A percentile compares a stretch with the other conserved stretches of the same genome.
These are phyloP conservation scores for Hortaea werneckii DNA, from an alignment of 2,329 filamentous ascomycete species.

Conservation along the genomic window DNA sequence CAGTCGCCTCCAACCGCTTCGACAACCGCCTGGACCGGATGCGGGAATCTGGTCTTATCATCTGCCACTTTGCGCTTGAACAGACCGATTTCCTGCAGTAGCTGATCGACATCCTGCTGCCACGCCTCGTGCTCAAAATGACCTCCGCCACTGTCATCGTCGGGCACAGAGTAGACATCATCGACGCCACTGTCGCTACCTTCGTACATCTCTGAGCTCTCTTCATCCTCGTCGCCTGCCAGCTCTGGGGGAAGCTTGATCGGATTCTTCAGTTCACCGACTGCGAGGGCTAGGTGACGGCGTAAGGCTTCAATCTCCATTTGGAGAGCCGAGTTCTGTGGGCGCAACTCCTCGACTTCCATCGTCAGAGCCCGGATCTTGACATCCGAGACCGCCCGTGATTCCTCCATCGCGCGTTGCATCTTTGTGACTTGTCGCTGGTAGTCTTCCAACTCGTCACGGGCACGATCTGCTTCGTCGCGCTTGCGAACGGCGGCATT, in stretches of 20 bases:
- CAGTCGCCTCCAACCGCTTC: not conserved
- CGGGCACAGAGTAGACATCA: conserved; percentile 32
- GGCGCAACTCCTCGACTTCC: conserved; percentile 40
- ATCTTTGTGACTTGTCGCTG: conserved; percentile 80
- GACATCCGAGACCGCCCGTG: conserved; percentile 76
- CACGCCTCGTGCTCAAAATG: conserved; percentile 33
- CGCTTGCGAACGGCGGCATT: conserved; percentile 54
- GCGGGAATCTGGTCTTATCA: conserved; percentile 57
- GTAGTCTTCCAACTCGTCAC: conserved; percentile 86
- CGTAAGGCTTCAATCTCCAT: conserved; percentile 75
- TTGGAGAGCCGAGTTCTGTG: conserved; percentile 47
- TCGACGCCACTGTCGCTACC: conserved; percentile 48
- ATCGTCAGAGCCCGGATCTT: conserved; percentile 74
- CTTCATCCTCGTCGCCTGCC: conserved; percentile 22
- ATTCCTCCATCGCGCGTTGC: conserved; percentile 95
- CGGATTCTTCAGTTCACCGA: conserved; percentile 81
- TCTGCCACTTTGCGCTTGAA: conserved; percentile 81
- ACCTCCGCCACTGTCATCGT: conserved; percentile 43
- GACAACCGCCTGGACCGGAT: not conserved
- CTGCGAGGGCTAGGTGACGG: conserved; percentile 75
- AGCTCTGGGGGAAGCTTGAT: conserved; percentile 51
- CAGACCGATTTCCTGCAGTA: conserved; percentile 68
- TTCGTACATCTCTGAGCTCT: conserved; percentile 26
- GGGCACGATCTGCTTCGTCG: conserved; percentile 60
- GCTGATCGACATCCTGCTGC: conserved; percentile 74